A percentile compares a stretch with the other conserved stretches of the same genome.
Conservation (phyloP, 2,329 filamentous ascomycete species). For the Alternaria hordeiaustralica region DNA sequence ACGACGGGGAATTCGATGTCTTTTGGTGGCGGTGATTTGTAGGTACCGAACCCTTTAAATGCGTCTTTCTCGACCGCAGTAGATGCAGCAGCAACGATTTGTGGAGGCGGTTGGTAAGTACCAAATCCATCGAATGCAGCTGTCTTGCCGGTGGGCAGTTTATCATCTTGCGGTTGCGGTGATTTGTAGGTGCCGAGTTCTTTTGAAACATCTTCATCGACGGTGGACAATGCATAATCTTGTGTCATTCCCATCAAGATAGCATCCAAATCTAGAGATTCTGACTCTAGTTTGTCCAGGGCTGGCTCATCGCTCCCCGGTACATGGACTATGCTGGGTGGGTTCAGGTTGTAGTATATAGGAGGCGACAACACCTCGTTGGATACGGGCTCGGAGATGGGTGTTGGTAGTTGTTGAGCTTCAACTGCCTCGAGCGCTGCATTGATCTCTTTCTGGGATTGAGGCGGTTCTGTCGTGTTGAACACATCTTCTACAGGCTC, state of each 20-base stretch:
- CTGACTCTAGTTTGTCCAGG: accelerated
- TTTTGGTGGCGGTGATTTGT: neutral
- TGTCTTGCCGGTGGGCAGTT: neutral
- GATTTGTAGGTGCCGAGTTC: neutral
- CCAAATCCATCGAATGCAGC: neutral
- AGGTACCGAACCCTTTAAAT: neutral
- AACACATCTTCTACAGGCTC: accelerated
- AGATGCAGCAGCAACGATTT: neutral
- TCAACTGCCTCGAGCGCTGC: accelerated
- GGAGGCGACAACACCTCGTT: neutral
- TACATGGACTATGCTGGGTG: no score
- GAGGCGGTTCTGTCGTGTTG: neutral
- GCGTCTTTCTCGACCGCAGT: no score
- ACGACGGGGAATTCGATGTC: accelerated
- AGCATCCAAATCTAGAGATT: neutral
- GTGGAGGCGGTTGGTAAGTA: neutral
- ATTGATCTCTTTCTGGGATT: neutral
- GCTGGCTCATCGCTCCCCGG: neutral
- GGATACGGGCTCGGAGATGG: neutral
- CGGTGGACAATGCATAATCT: accelerated
- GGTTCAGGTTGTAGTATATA: neutral
- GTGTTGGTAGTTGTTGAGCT: neutral
- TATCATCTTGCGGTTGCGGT: neutral
- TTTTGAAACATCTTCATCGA: neutral
- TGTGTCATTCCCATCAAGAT: neutral